phyloP scores from a whole-genome alignment of 257 asterid species.

The Solanum chmielewskii region DNA sequence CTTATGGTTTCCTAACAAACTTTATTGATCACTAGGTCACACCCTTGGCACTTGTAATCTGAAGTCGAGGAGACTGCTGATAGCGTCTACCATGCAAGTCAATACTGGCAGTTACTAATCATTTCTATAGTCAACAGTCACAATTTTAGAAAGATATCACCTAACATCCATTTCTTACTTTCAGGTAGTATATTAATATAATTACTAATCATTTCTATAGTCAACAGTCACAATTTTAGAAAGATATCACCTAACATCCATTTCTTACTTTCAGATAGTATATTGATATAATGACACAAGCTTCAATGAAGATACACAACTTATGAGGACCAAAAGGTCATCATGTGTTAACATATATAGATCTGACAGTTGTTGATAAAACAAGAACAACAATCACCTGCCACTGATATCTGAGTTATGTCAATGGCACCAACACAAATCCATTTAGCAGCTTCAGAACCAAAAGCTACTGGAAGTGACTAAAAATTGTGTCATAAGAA shows the following conservation, averaged over 20 bases:
- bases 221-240: not conserved
- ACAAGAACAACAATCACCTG: conserved; percentile 35
- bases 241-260: not conserved
- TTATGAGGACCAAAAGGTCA: not conserved
- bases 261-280: not conserved
- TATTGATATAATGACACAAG: not conserved
- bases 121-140: not conserved
- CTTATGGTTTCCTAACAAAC: not conserved
- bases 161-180: not conserved
- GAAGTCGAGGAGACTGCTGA: not conserved
- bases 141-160: not conserved
- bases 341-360: not conserved
- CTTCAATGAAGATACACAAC: not conserved
- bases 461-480: conserved; percentile 98
- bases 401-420: conserved; percentile 86
- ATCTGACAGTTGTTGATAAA: not conserved
- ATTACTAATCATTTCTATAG: not conserved
- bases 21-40: not conserved
- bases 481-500: conserved; percentile 11
- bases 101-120: not conserved
- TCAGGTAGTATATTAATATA: not conserved
- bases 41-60: not conserved
- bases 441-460: conserved; percentile 96
- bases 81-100: not conserved
- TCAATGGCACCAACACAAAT: conserved; percentile 97